Evolutionary conservation across 2,329 filamentous ascomycete species (phyloP), one percentile per base, ranked within the genome.

Genomic region (Mycogone perniciosa): DNA sequence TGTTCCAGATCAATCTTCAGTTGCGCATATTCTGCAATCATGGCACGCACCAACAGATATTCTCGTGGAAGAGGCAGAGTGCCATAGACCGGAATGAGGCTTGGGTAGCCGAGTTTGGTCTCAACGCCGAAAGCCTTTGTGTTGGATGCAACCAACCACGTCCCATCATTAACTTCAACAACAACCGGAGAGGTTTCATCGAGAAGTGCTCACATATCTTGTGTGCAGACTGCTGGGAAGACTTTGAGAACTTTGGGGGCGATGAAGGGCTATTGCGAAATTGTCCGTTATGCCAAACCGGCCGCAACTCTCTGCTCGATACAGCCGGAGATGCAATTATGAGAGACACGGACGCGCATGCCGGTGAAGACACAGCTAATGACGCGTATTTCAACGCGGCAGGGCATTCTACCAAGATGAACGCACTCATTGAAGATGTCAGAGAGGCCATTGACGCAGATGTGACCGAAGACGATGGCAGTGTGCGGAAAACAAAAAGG

Each of bases 1-100:
- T 75, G 30, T 76, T 78, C 50, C 73, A 77, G 43, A 60, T 68
- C 0, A 65, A 72, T 8, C 59, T 77, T 0, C 72, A 76, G 51
- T 57, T 77, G 9, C 67, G 74, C 0, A 70, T 76, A 5, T 53
- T 77, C 1, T 76, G 74, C 58, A 77, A 77, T 49, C 74, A 76
- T 53, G 75, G 74, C 1, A 77, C 75, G 0, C 73, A 65, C 55
- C 74, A 76, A 53, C 67, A 72, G 34, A 62, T 58, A 0, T 72
- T 74, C 41, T 71, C 70, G 1, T 76, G 73, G 73, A 60, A 60
- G 39, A 64, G 62, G 29, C 62, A 63, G 4, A 65, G 41, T 4
- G 46, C 37, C 29, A 31, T 9, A 4, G 43, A 74, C n/a, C 68
- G 69, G 37, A 57, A 60, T 48, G 62, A 68, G 41, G 62, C 60